Conservation (phyloP, 2,329 filamentous ascomycete genomes). For the Seiridium unicorne region DNA sequence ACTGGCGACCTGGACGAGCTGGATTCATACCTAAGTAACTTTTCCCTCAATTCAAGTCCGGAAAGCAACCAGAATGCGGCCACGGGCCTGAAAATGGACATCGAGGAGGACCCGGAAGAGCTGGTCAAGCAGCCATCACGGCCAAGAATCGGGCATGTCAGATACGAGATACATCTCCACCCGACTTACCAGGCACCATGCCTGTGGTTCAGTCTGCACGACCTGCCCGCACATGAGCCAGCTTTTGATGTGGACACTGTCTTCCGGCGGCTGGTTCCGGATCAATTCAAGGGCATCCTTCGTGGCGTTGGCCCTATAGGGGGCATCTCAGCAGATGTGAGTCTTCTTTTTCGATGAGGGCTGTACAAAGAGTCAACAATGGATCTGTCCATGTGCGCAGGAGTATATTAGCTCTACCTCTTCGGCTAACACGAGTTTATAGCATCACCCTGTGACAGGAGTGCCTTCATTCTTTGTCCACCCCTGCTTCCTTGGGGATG, state of each 20-base stretch:
- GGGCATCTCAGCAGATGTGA: conserved; percentile 74
- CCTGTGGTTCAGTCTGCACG: conserved; percentile 70
- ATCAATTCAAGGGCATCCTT: conserved; percentile 60
- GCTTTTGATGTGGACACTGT: conserved; percentile 66
- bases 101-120: conserved; percentile 46
- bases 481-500: conserved; percentile 83
- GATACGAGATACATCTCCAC: conserved; percentile 74
- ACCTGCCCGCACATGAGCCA: conserved; percentile 52
- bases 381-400: conserved; percentile 26
- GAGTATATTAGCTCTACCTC: conserved; percentile 40
- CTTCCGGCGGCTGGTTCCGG: conserved; percentile 69
- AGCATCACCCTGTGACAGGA: conserved; percentile 82
- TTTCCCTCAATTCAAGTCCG: conserved; percentile 37
- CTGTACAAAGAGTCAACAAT: conserved; percentile 29
- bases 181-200: conserved; percentile 74
- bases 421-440: conserved; percentile 26
- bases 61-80: conserved; percentile 10
- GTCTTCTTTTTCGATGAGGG: conserved; percentile 35
- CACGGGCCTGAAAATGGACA: conserved; percentile 22
- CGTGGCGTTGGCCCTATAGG: conserved; percentile 63
- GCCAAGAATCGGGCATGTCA: conserved; percentile 44
- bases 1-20: conserved; percentile 42
- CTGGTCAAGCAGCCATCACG: conserved; percentile 29
- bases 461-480: conserved; percentile 86
- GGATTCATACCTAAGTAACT: conserved; percentile 40